Conservation (phyloP, 495 filamentous ascomycete species). For the Baudoinia panamericana region DNA sequence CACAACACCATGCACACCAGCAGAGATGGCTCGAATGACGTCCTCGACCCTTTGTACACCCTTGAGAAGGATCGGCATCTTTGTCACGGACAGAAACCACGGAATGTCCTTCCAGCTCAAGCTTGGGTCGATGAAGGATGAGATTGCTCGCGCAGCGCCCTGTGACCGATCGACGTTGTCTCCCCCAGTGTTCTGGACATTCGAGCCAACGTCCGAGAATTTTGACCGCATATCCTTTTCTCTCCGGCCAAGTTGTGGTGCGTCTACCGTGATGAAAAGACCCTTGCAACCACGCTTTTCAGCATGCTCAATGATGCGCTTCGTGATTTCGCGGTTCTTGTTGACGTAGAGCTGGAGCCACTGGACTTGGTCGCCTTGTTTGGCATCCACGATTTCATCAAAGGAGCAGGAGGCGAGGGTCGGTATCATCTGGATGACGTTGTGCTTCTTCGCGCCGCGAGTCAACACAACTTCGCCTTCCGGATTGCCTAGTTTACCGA, state of each 20-base stretch:
- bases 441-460: slow-evolving; percentile 65
- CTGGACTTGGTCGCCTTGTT: slow-evolving; percentile 67
- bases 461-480: slow-evolving; percentile 91
- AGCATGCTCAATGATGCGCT: slow-evolving; percentile 80
- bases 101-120: slow-evolving; percentile 90
- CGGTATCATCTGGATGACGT: slow-evolving; percentile 92
- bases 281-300: slow-evolving; percentile 88
- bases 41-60: slow-evolving; percentile 95
- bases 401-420: slow-evolving; percentile 96
- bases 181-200: slow-evolving; percentile 55
- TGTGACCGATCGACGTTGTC: slow-evolving; percentile 67
- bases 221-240: slow-evolving; percentile 95
- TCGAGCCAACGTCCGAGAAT: slow-evolving; percentile 73
- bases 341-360: slow-evolving; percentile 99
- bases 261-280: slow-evolving; percentile 96
- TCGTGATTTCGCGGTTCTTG: slow-evolving; percentile 83
- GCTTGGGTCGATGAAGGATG: slow-evolving; percentile 84
- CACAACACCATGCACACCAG: slow-evolving; percentile 80
- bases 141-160: slow-evolving; percentile 85
- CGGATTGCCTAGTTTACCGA: slow-evolving; percentile 79
- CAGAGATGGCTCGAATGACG: slow-evolving; percentile 70
- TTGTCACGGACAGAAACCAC: slow-evolving; percentile 84
- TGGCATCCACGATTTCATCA: slow-evolving; percentile 88
- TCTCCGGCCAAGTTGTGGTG: slow-evolving; percentile 82
- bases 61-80: slow-evolving; percentile 95